phyloP scores from a whole-genome alignment of 768 basidiomycete species.

The Fomitopsis pulvina region DNA sequence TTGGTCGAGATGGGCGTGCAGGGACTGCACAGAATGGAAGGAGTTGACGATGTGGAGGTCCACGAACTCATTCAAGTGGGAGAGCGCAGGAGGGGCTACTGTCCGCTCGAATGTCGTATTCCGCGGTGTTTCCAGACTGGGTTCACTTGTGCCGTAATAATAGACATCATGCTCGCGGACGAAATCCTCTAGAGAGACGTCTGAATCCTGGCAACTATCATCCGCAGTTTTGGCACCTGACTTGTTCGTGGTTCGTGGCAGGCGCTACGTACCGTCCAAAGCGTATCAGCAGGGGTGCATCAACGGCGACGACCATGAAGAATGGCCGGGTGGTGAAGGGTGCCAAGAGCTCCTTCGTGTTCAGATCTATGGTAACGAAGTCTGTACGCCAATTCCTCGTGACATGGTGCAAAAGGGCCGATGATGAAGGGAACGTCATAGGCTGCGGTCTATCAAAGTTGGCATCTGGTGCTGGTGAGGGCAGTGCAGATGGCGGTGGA shows the following conservation, averaged over 20 bases:
- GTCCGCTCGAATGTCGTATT: background rate
- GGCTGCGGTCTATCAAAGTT: conserved; percentile 6
- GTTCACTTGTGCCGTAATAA: conserved; percentile 44
- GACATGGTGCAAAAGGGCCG: conserved; percentile 60
- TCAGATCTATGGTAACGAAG: conserved; percentile 77
- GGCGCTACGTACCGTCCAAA: conserved; percentile 28
- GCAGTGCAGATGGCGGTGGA: conserved; percentile 18
- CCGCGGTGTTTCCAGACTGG: background rate
- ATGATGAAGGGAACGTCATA: conserved; percentile 38
- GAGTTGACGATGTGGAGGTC: conserved; percentile 58
- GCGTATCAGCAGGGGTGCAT: conserved; percentile 73
- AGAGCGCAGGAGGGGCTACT: background rate
- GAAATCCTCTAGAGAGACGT: conserved; percentile 63
- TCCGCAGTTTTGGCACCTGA: background rate
- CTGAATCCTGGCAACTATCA: background rate
- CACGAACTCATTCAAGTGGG: conserved; percentile 38
- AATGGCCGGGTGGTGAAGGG: conserved; percentile 83
- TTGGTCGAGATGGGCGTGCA: conserved; percentile 58
- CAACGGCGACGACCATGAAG: conserved; percentile 77
- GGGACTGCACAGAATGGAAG: conserved; percentile 44
- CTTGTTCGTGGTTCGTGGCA: background rate
- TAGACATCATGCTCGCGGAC: conserved; percentile 62
- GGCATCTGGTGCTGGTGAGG: conserved; percentile 12
- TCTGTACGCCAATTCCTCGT: conserved; percentile 77
- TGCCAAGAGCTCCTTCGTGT: conserved; percentile 47